A percentile compares a stretch with the other conserved stretches of the same genome.
phyloP scores from a whole-genome alignment of 2,329 filamentous ascomycete genomes.

The Fusarium marasasianum region DNA sequence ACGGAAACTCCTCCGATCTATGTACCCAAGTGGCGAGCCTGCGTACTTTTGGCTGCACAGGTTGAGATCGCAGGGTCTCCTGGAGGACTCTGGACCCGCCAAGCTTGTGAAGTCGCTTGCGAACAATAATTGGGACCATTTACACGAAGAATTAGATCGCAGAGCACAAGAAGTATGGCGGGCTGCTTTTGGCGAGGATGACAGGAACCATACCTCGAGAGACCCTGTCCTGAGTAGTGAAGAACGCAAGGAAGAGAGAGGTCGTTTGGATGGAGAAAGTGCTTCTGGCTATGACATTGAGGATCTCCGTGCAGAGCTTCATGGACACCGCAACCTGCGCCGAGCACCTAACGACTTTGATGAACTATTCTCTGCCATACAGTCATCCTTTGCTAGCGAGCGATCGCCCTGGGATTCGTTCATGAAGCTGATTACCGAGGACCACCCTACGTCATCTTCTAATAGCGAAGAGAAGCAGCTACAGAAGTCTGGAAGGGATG shows the following conservation, averaged over 20 bases:
- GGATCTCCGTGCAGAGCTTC: constrained; percentile 13
- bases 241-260: constrained; percentile 12
- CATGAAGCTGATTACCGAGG: constrained; percentile 47
- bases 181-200: constrained; percentile 20
- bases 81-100: constrained; percentile 45
- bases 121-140: constrained; percentile 41
- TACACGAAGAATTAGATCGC: constrained; percentile 46
- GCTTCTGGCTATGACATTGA: neutral
- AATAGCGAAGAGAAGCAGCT: constrained; percentile 13
- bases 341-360: constrained; percentile 49
- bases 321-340: neutral
- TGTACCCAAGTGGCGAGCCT: constrained; percentile 54
- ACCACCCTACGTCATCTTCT: neutral
- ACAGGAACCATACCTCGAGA: constrained; percentile 17
- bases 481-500: constrained; percentile 14
- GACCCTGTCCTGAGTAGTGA: neutral
- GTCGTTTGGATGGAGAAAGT: constrained; percentile 1
- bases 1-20: constrained; percentile 49
- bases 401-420: constrained; percentile 55
- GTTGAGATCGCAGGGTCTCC: constrained; percentile 51
- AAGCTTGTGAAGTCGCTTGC: constrained; percentile 22
- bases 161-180: constrained; percentile 44
- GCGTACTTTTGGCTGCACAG: constrained; percentile 54
- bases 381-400: constrained; percentile 49
- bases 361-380: constrained; percentile 53